Conservation (phyloP, 768 basidiomycete species). For the Steccherinum ochraceum region DNA sequence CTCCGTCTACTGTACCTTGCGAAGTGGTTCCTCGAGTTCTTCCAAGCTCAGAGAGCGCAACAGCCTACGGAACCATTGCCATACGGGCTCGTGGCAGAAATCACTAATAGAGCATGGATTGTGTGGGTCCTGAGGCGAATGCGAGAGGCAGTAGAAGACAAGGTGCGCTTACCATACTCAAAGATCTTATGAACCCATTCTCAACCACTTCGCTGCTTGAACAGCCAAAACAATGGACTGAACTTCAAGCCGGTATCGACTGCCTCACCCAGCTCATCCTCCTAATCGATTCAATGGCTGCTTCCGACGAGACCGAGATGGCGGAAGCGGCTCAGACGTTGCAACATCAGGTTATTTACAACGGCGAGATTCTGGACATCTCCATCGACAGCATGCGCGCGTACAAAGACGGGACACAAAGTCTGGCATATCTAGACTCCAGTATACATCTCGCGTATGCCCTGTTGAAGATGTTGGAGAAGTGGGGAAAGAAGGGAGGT, state of each 20-base stretch:
- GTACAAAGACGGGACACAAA: conserved; percentile 79
- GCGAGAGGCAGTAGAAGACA: conserved; percentile 85
- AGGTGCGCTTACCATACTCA: conserved; percentile 40
- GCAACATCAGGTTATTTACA: conserved; percentile 90
- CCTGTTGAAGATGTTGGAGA: conserved; percentile 85
- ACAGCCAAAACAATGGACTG: conserved; percentile 91
- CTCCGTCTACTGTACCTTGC: conserved; percentile 81
- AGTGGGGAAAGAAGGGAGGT: conserved; percentile 69
- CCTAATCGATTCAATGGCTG: conserved; percentile 80
- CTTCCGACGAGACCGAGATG: conserved; percentile 42
- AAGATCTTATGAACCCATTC: not conserved
- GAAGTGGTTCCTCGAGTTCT: conserved; percentile 92
- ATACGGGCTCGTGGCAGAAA: conserved; percentile 75
- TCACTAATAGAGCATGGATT: conserved; percentile 82
- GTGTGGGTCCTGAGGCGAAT: conserved; percentile 88
- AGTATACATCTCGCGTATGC: conserved; percentile 80
- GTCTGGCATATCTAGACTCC: conserved; percentile 78
- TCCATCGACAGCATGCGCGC: conserved; percentile 68
- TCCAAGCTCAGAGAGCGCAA: conserved; percentile 46
- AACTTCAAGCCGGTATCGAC: conserved; percentile 90
- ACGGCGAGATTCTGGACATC: conserved; percentile 89
- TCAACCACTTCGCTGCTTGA: not conserved
- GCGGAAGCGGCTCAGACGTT: conserved; percentile 74
- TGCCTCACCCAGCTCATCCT: conserved; percentile 90
- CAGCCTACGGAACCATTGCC: conserved; percentile 45